A percentile compares a stretch with the other conserved stretches of the same genome.
phyloP scores from a whole-genome alignment of 257 asterid genomes.

The Solanum medicagineum region DNA sequence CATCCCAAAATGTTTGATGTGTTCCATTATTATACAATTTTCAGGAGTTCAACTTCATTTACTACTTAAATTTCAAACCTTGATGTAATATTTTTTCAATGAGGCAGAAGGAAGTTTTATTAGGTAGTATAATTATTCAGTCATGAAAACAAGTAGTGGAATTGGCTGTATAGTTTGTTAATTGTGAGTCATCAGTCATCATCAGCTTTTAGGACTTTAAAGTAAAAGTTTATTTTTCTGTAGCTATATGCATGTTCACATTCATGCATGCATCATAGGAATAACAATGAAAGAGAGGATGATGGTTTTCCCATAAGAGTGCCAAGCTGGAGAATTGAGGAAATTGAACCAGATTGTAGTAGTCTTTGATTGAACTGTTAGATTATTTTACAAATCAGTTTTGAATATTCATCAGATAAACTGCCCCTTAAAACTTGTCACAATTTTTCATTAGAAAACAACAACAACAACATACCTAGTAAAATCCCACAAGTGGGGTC shows the following conservation, averaged over 20 bases:
- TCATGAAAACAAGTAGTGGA: neutral
- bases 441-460: neutral
- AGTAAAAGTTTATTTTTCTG: neutral
- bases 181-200: neutral
- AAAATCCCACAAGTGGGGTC: no score
- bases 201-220: neutral
- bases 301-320: neutral
- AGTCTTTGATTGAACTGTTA: neutral
- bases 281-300: neutral
- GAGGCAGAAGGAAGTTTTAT: neutral
- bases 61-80: neutral
- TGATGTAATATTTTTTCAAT: neutral
- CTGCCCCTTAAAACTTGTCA: neutral
- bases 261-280: neutral
- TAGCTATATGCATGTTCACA: neutral
- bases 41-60: neutral
- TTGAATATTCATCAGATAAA: neutral
- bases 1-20: neutral
- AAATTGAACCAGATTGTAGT: neutral
- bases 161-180: neutral
- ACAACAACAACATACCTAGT: no score
- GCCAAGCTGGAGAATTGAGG: neutral
- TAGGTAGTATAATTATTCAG: neutral
- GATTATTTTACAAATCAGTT: neutral
- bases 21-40: neutral